phyloP scores from a whole-genome alignment of 2,329 filamentous ascomycete species.

The Plenodomus lindquistii region DNA sequence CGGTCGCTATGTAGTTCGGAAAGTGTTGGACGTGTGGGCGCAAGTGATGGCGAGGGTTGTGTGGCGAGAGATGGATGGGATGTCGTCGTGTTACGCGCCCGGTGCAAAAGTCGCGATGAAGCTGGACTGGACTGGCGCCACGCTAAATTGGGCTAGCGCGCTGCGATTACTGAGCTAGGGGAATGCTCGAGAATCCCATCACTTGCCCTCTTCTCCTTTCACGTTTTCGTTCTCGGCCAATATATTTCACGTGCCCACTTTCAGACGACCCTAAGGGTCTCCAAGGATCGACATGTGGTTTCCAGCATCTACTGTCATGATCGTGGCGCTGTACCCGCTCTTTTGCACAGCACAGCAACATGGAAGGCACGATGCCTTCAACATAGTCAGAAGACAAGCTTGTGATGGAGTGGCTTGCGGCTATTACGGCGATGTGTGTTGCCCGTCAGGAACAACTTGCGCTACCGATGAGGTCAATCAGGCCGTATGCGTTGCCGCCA shows the following conservation, averaged over 20 bases:
- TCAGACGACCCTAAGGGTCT: too few species aligned
- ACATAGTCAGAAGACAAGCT: too few species aligned
- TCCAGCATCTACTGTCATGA: too few species aligned
- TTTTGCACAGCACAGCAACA: too few species aligned
- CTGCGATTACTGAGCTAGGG: slow-evolving; percentile 9
- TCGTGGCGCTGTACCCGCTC: too few species aligned
- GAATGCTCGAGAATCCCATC: slow-evolving; percentile 5
- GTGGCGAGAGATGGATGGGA: slow-evolving; percentile 4
- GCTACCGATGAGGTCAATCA: too few species aligned
- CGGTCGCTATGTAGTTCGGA: neutral
- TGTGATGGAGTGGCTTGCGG: too few species aligned
- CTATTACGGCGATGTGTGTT: too few species aligned
- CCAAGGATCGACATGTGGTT: too few species aligned
- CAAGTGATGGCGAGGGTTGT: neutral
- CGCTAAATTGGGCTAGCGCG: slow-evolving; percentile 10
- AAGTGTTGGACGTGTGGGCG: neutral
- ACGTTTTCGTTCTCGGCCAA: neutral
- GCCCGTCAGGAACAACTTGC: too few species aligned
- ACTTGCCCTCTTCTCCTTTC: neutral
- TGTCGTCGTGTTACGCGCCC: slow-evolving; percentile 3
- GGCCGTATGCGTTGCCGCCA: too few species aligned
- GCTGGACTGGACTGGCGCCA: slow-evolving; percentile 1
- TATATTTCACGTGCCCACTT: neutral
- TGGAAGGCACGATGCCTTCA: too few species aligned
- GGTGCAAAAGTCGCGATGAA: slow-evolving; percentile 22